Evolutionary conservation across 2,329 filamentous ascomycete genomes (phyloP), one percentile per base, ranked within the genome.

Genomic region (Cladobotryum mycophilum): DNA sequence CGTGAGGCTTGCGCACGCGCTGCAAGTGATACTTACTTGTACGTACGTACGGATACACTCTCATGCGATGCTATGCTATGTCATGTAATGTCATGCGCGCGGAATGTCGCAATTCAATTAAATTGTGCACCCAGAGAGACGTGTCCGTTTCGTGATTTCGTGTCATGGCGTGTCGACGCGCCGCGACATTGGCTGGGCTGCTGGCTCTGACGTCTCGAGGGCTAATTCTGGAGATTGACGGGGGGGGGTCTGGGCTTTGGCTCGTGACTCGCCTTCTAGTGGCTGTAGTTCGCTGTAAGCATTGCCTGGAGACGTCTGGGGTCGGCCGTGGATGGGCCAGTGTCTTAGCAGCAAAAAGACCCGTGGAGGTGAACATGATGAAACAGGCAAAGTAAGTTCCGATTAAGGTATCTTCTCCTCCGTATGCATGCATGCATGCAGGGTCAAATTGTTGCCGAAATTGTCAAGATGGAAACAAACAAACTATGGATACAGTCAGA

Each of bases 141-240:
- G 71, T 73, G 71, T 73, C 68, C 47, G 61, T 72, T 73, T 73
- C 71, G 71, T 68, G 70, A 62, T 61, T 60, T 66, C 70, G 68
- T 67, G 68, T 63, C 53, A 40, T 43, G 51, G 56, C 65, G 65
- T 64, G 65, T 63, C 56, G 54, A 30, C 56, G 54, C 56, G 52
- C 20, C 51, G 46, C 55, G 56, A 20, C 25, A 30, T 30, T 30
- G 25, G 25, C 51, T 36, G 13, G 38, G 22, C 20, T 38, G 36
- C 35, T 45, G 40, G 25, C 25, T 30, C 25, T 30, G 25, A 30
- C 25, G 25, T 30, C 25, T 30, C 25, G 4, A 30, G 25, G 25
- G 4, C 15, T 17, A 20, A 20, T 20, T 20, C 20, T 20, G 20
- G 20, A 20, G 3, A 20, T 20, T 20, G 20, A 20, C 5, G 20